A percentile compares a stretch with the other conserved stretches of the same genome.
These are phyloP conservation scores for Salix purpurea DNA, from an alignment of 345 rosid species.

Conservation along the genomic window DNA sequence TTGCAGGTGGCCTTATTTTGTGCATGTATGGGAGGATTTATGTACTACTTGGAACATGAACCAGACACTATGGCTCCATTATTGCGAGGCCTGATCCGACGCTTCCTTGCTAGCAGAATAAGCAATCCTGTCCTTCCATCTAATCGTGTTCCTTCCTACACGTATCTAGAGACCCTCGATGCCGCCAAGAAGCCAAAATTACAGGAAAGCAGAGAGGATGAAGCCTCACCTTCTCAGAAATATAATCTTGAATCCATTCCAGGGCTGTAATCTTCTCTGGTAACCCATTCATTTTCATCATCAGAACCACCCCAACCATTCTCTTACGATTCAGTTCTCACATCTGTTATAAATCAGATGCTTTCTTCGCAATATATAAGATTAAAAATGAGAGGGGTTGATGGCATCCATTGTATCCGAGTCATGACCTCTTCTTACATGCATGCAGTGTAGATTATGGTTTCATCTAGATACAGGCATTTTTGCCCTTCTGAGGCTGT, in stretches of 20 bases:
- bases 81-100: constrained; percentile 81
- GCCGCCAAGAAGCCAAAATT: constrained; percentile 51
- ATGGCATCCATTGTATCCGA: background rate
- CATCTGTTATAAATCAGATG: constrained; percentile 5
- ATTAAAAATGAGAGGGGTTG: background rate
- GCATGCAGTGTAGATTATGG: background rate
- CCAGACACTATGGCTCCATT: constrained; percentile 97
- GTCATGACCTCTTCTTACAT: background rate
- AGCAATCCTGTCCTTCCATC: constrained; percentile 66
- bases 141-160: constrained; percentile 56
- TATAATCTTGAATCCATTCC: constrained; percentile 90
- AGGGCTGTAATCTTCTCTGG: constrained; percentile 54
- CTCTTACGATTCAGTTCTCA: background rate
- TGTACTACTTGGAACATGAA: constrained; percentile 91
- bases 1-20: constrained; percentile 87
- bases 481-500: background rate
- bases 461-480: background rate
- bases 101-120: constrained; percentile 92
- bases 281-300: background rate
- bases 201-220: constrained; percentile 47
- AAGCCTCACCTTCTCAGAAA: constrained; percentile 46
- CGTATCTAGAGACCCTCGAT: constrained; percentile 63
- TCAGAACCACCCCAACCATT: constrained; percentile 14
- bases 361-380: background rate
- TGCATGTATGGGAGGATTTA: constrained; percentile 98